These are phyloP conservation scores for Primulina tabacum DNA, from an alignment of 257 asterid genomes.

Conservation along the genomic window DNA sequence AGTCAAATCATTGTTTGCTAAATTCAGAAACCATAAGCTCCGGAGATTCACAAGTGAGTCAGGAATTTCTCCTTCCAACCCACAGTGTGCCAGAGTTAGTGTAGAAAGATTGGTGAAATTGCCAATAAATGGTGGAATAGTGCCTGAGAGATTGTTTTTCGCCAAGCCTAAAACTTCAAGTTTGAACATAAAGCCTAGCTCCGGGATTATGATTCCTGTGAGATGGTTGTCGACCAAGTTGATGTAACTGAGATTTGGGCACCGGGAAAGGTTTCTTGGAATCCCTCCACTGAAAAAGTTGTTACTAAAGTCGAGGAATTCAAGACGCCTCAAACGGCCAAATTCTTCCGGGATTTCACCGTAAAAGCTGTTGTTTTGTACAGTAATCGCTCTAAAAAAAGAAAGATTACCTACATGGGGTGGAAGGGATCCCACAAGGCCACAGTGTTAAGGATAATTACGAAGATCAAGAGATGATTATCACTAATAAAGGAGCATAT, in stretches of 20 bases:
- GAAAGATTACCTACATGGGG: slow-evolving; percentile 27
- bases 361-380: slow-evolving; percentile 26
- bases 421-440: slow-evolving; percentile 24
- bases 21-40: slow-evolving; percentile 1
- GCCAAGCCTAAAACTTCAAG: slow-evolving; percentile 15
- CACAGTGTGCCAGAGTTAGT: slow-evolving; percentile 13
- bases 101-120: slow-evolving; percentile 18
- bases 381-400: slow-evolving; percentile 6
- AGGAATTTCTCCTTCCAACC: slow-evolving; percentile 27
- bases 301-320: slow-evolving; percentile 22
- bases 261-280: slow-evolving; percentile 20
- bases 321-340: slow-evolving; percentile 19
- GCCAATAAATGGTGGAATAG: slow-evolving; percentile 29
- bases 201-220: slow-evolving; percentile 20
- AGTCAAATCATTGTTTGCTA: slow-evolving; percentile 18
- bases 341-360: slow-evolving; percentile 30
- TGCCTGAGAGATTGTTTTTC: slow-evolving; percentile 24
- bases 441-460: too few relatives aligned
- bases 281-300: slow-evolving; percentile 25
- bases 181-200: slow-evolving; percentile 21
- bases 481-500: too few relatives aligned
- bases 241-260: slow-evolving; percentile 13
- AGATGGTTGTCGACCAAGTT: slow-evolving; percentile 1
- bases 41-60: slow-evolving; percentile 12
- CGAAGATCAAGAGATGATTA: too few relatives aligned